Conservation (phyloP, 2,329 filamentous ascomycete species). For the Taxawa tesnikishii region DNA sequence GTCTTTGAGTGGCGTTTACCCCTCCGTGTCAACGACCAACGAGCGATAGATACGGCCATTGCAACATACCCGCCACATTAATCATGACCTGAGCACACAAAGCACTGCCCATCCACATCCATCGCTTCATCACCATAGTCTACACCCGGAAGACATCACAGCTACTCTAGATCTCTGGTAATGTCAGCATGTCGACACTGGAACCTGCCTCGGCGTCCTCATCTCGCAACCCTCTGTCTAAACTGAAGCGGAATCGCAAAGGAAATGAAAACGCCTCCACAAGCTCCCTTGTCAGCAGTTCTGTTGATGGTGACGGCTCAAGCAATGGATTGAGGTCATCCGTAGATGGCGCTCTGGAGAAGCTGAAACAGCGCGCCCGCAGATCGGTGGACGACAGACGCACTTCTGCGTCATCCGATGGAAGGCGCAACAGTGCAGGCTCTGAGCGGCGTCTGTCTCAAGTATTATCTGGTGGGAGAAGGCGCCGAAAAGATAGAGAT, state of each 20-base stretch:
- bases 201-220: slow-evolving; percentile 5
- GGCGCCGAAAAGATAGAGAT: slow-evolving; percentile 21
- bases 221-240: slow-evolving; percentile 14
- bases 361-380: slow-evolving; percentile 23
- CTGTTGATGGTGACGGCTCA: slow-evolving; percentile 14
- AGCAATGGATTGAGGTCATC: slow-evolving; percentile 16
- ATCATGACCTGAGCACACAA: too few relatives aligned
- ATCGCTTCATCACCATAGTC: too few relatives aligned
- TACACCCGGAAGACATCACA: background rate
- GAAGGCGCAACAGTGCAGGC: background rate
- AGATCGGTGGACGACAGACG: slow-evolving; percentile 25
- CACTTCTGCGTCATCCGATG: slow-evolving; percentile 15
- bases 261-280: slow-evolving; percentile 17
- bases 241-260: slow-evolving; percentile 14
- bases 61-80: too few relatives aligned
- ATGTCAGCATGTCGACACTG: background rate
- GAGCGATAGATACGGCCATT: too few relatives aligned
- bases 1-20: too few relatives aligned
- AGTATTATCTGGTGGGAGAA: slow-evolving; percentile 36
- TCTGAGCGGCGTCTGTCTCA: slow-evolving; percentile 38
- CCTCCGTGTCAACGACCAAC: too few relatives aligned
- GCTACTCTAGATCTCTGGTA: background rate
- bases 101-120: too few relatives aligned
- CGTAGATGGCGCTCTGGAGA: slow-evolving; percentile 27
- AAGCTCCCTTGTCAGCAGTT: slow-evolving; percentile 14